phyloP scores from a whole-genome alignment of 768 basidiomycete species.

The Amanita exitialis region DNA sequence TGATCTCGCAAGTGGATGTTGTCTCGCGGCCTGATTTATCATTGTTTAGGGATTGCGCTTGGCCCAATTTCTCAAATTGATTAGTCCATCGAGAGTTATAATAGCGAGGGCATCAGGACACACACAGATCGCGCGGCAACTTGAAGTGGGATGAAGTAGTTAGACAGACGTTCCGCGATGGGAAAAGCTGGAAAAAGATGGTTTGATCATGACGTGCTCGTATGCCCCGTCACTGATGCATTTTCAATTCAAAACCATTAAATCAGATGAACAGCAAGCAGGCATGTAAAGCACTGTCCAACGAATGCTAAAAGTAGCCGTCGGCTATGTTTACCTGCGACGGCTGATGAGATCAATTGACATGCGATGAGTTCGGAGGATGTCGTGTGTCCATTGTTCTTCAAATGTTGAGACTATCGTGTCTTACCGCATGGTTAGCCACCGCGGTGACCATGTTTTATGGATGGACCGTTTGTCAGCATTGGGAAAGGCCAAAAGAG shows the following conservation, averaged over 20 bases:
- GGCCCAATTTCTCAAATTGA: constrained; percentile 78
- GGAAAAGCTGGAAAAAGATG: constrained; percentile 69
- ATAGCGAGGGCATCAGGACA: constrained; percentile 84
- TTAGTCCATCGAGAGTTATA: constrained; percentile 72
- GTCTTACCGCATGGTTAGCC: too few species aligned
- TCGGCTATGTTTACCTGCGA: neutral
- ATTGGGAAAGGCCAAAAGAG: too few species aligned
- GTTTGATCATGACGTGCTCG: constrained; percentile 42
- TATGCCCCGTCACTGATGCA: too few species aligned
- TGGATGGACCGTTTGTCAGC: too few species aligned
- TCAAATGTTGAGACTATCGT: neutral
- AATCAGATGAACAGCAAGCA: constrained; percentile 62
- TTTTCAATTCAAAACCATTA: constrained; percentile 62
- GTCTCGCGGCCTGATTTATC: neutral
- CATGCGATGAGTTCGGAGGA: neutral
- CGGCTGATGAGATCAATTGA: neutral
- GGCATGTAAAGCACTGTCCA: constrained; percentile 51
- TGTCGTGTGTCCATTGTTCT: neutral
- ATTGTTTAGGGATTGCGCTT: constrained; percentile 44
- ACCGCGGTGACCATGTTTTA: neutral
- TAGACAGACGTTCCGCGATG: constrained; percentile 77
- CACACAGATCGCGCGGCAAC: constrained; percentile 60
- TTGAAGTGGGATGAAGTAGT: constrained; percentile 66
- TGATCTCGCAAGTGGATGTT: constrained; percentile 51
- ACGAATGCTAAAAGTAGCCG: constrained; percentile 8